Evolutionary conservation across 768 basidiomycete genomes (phyloP), one percentile per base, ranked within the genome.

Genomic region (Lactarius hengduanensis): DNA sequence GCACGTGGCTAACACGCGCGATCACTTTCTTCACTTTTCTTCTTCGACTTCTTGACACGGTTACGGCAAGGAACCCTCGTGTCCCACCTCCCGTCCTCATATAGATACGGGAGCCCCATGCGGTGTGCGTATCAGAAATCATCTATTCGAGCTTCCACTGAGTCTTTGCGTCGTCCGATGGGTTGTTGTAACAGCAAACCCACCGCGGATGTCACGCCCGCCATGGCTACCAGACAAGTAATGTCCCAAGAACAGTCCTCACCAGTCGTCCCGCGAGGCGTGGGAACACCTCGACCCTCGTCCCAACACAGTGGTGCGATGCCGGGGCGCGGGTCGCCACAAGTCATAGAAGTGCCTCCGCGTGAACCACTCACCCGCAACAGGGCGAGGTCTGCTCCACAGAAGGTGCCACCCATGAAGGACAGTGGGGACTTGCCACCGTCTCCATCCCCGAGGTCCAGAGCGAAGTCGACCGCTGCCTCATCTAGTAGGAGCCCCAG

Each of bases 151-250:
- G n/a, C 45, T 22, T 50, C 47, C 47, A 26, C 47, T 13, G n/a
- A 53, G 26, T 15, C 16, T 18, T 13, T 22, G 1, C 22, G 11
- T 26, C 50, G 2, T 8, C 22, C 26, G 2, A 53, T 53, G 50
- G 50, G 50, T 15, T 4, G 5, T 22, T 26, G 22, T 22, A 4
- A 0, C 13, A 53, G 50, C 50, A 53, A 10, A 15, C 5, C 47
- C 47, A 0, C 22, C 22, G 22, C 0, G 47, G 36, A 11, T 22
- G 45, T 11, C 47, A 0, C 11, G 11, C 1, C 22, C 22, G 0
- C 22, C 22, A 11, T 13, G 22, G 0, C 11, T 26, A 50, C 0
- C 0, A 26, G 47, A 22, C 2, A 28, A 50, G 47, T 18, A 16
- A 26, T 10, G 55, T 40, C 28, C 0, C 41, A 16, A 53, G 50